These are phyloP conservation scores for Trifolium fragiferum DNA, from an alignment of 306 rosid genomes.

Conservation along the genomic window DNA sequence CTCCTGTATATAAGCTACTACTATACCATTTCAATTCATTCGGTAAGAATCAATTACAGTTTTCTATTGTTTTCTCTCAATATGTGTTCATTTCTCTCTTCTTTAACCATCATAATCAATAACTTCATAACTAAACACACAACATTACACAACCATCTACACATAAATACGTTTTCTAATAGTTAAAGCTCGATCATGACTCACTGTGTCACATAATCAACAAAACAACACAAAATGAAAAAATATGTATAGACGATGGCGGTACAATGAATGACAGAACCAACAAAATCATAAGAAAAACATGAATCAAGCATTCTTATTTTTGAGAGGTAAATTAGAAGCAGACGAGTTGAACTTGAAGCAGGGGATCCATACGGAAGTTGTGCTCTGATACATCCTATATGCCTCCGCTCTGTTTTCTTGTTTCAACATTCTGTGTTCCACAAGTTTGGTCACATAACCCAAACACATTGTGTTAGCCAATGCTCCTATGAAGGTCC, in stretches of 20 bases:
- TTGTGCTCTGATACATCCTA: constrained; percentile 75
- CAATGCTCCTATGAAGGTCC: constrained; percentile 71
- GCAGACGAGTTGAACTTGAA: constrained; percentile 54
- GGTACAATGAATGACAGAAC: not conserved
- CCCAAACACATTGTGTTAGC: constrained; percentile 71
- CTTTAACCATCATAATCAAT: too few species aligned
- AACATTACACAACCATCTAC: too few species aligned
- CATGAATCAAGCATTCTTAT: constrained; percentile 54
- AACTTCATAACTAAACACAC: too few species aligned
- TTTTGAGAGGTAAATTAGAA: constrained; percentile 39
- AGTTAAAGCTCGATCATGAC: not conserved
- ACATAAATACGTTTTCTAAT: too few species aligned
- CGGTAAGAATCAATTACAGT: too few species aligned
- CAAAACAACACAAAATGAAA: constrained; percentile 8
- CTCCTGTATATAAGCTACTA: too few species aligned
- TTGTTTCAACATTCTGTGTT: constrained; percentile 74
- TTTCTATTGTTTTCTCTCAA: too few species aligned
- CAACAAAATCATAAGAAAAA: not conserved
- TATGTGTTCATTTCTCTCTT: too few species aligned
- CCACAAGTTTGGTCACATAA: constrained; percentile 87
- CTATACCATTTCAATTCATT: too few species aligned
- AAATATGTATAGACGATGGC: not conserved
- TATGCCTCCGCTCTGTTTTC: constrained; percentile 72
- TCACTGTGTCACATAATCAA: constrained; percentile 35
- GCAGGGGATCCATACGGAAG: constrained; percentile 90